Evolutionary conservation across 164 flowering plant genomes (phyloP).

Genomic region (Warburgia ugandensis): DNA sequence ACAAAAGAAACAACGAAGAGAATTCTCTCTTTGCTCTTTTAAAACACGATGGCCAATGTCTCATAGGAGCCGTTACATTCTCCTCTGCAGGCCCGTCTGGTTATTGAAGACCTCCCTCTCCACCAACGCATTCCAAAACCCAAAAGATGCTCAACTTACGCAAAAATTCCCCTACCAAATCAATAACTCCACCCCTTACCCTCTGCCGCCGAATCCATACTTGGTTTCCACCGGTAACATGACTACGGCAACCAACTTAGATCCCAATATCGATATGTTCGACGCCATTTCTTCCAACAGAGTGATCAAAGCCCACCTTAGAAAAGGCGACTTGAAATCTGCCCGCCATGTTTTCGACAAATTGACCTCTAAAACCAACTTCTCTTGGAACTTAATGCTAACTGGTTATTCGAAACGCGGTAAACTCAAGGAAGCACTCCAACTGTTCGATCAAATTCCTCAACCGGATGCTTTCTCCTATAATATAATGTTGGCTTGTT

Average conservation of each 20-base stretch:
- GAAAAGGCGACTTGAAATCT: slow-evolving; percentile 13
- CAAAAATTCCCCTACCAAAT: too few species aligned
- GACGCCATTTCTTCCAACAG: slow-evolving; percentile 13
- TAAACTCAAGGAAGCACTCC: slow-evolving; percentile 16
- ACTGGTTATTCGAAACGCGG: slow-evolving; percentile 21
- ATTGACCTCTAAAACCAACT: slow-evolving; percentile 14
- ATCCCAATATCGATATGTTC: not conserved
- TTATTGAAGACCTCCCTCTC: too few species aligned
- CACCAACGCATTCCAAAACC: too few species aligned
- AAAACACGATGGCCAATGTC: too few species aligned
- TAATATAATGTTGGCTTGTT: slow-evolving; percentile 24
- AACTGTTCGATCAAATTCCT: slow-evolving; percentile 21
- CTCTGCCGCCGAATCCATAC: too few species aligned
- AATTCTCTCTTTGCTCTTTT: too few species aligned
- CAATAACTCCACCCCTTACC: too few species aligned
- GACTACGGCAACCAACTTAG: not conserved
- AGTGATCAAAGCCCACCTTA: slow-evolving; percentile 10
- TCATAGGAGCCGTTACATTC: too few species aligned
- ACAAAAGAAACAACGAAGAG: too few species aligned
- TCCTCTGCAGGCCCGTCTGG: too few species aligned
- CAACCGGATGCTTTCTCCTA: slow-evolving; percentile 18
- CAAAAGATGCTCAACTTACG: too few species aligned
- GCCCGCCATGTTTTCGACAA: slow-evolving; percentile 17
- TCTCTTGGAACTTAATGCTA: slow-evolving; percentile 20
- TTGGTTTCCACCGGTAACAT: slow-evolving; percentile 18